Base-by-base conservation (phyloP, 306 rosid genomes). In the Hippophae tibetana region DNA sequence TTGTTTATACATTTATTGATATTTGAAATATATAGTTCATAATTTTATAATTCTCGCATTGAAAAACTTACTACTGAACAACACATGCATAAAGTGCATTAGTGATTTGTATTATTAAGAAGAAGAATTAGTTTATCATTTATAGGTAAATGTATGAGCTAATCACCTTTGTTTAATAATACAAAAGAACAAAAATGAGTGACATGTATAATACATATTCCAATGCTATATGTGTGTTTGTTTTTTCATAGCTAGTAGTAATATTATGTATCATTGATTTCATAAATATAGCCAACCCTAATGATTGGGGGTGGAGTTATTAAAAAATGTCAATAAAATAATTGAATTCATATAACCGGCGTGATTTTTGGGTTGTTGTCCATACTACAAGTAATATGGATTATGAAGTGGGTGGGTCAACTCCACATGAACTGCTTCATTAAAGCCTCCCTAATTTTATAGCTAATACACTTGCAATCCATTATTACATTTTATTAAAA, bases 291-390 rank as follows among this genome's bases (percentile, higher is more conserved):
- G 63, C 79, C 73, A 54, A 66, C 66, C 64, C 69, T 62, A 76
- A 75, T 79, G 84, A 85, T 77, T 75, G 78, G 75, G 75, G 52
- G 13, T 57, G 14, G 69, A 69, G 60, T 44, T 53, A 43, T 54
- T 70, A 2, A 31, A 52, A 27, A n/a, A 42, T 41, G 51, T 49
- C 49, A 68, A 74, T 52, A 47, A 66, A 69, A 77, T 74, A 61
- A 71, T 65, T 69, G 49, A 31, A 50, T 75, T 48, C 56, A 58
- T 67, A 58, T 46, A 67, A 61, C 43, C 81, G 79, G 84, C 84
- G 89, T 71, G 68, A 82, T 75, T 80, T 64, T 82, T 73, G 89
- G 65, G 38, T 68, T 62, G 64, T 69, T 77, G 76, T 50, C 83
- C 73, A 72, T 51, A 60, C 42, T 67, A 58, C 56, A 41, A 71